phyloP scores from a whole-genome alignment of 306 rosid genomes.

The Carpinus fangiana region DNA sequence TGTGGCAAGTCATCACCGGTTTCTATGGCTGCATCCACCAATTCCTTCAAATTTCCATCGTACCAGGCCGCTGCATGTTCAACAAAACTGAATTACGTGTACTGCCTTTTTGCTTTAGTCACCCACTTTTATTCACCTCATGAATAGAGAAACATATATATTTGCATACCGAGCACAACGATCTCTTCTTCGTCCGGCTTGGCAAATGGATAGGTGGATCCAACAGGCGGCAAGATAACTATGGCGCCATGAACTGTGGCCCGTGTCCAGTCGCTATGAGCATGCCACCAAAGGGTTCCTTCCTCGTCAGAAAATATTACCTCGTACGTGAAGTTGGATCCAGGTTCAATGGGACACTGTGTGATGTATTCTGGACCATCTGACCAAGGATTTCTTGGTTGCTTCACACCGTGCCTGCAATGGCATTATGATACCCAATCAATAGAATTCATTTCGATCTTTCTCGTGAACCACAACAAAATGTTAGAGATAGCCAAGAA shows the following conservation, averaged over 20 bases:
- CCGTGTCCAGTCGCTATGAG: conserved; percentile 27
- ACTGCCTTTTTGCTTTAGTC: too few species aligned
- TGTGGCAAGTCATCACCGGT: neutral
- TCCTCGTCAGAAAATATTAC: conserved; percentile 2
- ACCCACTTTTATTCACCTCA: neutral
- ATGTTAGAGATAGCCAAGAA: too few species aligned
- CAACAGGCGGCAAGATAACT: neutral
- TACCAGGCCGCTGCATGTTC: neutral
- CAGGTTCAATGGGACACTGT: too few species aligned
- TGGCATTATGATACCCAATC: too few species aligned
- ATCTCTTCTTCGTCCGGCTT: conserved; percentile 6
- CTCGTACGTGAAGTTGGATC: conserved; percentile 6
- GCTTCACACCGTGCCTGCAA: too few species aligned
- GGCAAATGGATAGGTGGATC: conserved; percentile 6
- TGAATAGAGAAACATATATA: too few species aligned
- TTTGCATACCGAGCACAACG: conserved; percentile 6
- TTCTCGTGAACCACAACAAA: too few species aligned
- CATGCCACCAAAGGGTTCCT: conserved; percentile 7
- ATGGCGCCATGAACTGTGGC: conserved; percentile 25
- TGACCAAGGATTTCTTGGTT: too few species aligned
- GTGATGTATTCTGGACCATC: too few species aligned
- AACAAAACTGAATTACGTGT: neutral
- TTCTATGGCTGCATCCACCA: neutral
- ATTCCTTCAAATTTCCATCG: neutral
- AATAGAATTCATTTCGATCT: too few species aligned